Percentiles rank a stretch among this genome's conserved stretches.
Evolutionary conservation across 305 asterid species (phyloP).

Genomic region (Coffea humblotiana): DNA sequence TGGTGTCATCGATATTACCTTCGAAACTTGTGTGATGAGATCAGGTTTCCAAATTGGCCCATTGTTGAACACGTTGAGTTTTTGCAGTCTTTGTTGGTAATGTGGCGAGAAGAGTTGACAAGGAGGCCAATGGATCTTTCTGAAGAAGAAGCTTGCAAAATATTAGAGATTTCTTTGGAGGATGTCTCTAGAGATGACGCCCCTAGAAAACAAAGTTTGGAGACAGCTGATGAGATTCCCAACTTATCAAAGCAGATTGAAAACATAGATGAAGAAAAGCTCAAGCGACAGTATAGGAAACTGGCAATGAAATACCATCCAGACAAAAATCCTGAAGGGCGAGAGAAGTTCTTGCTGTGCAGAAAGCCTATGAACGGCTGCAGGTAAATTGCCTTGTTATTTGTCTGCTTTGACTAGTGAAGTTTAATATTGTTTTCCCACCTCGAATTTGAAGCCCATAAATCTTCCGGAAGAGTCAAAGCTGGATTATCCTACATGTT

Average conservation of each 20-base stretch:
- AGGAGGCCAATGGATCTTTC: constrained; percentile 99
- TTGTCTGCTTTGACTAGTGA: too few species aligned
- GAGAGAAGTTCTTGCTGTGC: constrained; percentile 96
- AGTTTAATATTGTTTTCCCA: constrained; percentile 29
- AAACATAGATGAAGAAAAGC: constrained; percentile 95
- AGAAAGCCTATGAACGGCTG: constrained; percentile 95
- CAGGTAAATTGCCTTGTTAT: constrained; percentile 56
- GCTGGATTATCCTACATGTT: background rate
- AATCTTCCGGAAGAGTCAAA: too few species aligned
- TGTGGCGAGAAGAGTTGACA: constrained; percentile 99
- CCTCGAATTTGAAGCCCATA: background rate
- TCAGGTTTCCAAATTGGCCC: constrained; percentile 98
- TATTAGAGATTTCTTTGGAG: constrained; percentile 85
- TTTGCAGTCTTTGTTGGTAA: constrained; percentile 88
- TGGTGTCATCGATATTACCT: constrained; percentile 99
- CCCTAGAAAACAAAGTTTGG: constrained; percentile 48
- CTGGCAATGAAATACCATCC: constrained; percentile 99
- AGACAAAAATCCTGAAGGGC: constrained; percentile 97
- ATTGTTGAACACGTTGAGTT: constrained; percentile 98
- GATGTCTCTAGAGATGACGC: constrained; percentile 89
- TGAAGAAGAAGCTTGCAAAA: constrained; percentile 96
- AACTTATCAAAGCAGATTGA: constrained; percentile 80
- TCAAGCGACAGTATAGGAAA: constrained; percentile 94
- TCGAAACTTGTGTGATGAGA: constrained; percentile 90
- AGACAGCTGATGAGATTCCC: constrained; percentile 45